These are phyloP conservation scores for Pascua guehoae DNA, from an alignment of 1,284 basidiomycete species.

Conservation along the genomic window DNA sequence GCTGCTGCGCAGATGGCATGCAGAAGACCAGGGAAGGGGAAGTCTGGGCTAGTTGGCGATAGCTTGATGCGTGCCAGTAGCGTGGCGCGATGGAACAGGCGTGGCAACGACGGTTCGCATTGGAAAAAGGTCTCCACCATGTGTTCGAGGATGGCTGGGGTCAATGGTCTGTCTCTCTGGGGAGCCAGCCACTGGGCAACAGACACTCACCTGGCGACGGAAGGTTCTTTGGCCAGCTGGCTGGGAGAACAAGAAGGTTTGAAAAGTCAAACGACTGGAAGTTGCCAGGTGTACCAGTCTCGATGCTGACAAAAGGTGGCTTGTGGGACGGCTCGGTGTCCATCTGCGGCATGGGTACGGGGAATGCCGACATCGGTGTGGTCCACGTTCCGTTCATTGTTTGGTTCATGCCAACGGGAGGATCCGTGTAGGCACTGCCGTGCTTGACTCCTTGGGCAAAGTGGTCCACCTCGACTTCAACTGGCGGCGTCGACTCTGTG, in stretches of 20 bases:
- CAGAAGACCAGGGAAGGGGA: conserved; percentile 50
- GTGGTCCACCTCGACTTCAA: not conserved
- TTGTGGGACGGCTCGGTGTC: conserved; percentile 1
- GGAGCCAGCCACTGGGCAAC: too few species aligned
- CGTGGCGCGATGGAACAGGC: conserved; percentile 44
- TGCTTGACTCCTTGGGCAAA: not conserved
- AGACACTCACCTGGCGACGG: conserved; percentile 32
- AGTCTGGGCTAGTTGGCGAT: conserved; percentile 46
- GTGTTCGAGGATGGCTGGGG: conserved; percentile 37
- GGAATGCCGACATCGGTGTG: conserved; percentile 7
- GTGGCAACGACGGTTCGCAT: conserved; percentile 38
- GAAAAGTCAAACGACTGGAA: conserved; percentile 27
- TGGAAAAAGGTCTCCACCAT: conserved; percentile 48
- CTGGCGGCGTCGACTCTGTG: not conserved
- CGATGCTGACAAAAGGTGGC: conserved; percentile 10
- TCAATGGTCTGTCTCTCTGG: too few species aligned
- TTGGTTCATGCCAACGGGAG: too few species aligned
- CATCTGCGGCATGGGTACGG: not conserved
- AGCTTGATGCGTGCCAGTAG: conserved; percentile 48
- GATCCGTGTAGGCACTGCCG: too few species aligned
- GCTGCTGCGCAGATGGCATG: conserved; percentile 52
- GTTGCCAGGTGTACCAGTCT: conserved; percentile 11
- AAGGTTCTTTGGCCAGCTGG: conserved; percentile 40
- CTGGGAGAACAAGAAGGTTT: conserved; percentile 33
- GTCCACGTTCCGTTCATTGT: conserved; percentile 2